Percentiles rank a stretch among this genome's conserved stretches.
These are phyloP conservation scores for Fusarium neocosmosporiellum DNA, from an alignment of 2,329 filamentous ascomycete genomes.

Conservation along the genomic window DNA sequence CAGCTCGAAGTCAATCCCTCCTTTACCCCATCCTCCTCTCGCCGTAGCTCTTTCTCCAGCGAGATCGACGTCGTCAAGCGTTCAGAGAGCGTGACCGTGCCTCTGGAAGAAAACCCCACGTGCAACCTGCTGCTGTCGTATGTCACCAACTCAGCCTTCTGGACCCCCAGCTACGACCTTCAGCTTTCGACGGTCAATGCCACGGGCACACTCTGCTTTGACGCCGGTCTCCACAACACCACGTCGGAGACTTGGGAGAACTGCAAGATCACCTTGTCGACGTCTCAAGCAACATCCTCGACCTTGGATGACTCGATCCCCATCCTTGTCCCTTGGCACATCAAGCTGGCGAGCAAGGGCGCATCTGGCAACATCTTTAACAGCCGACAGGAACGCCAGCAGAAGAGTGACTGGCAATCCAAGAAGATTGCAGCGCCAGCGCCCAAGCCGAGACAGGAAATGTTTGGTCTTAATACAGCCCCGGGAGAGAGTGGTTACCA, in stretches of 20 bases:
- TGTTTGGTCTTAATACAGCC: slow-evolving; percentile 13
- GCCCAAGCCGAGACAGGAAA: slow-evolving; percentile 2
- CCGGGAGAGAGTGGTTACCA: slow-evolving; percentile 71
- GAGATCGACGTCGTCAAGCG: slow-evolving; percentile 61
- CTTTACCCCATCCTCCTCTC: slow-evolving; percentile 58
- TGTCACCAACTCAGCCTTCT: slow-evolving; percentile 67
- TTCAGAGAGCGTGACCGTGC: slow-evolving; percentile 47
- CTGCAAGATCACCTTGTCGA: slow-evolving; percentile 70
- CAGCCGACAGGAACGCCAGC: slow-evolving; percentile 53
- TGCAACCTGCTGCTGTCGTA: slow-evolving; percentile 68
- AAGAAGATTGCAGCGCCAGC: slow-evolving; percentile 55
- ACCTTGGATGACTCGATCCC: slow-evolving; percentile 67
- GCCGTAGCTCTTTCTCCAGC: slow-evolving; percentile 63
- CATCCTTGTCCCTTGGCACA: slow-evolving; percentile 65
- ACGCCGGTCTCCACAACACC: slow-evolving; percentile 70
- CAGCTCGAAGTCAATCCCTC: slow-evolving; percentile 57
- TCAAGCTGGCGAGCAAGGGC: slow-evolving; percentile 57
- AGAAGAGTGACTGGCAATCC: slow-evolving; percentile 45
- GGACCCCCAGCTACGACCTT: slow-evolving; percentile 72
- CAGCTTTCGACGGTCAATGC: slow-evolving; percentile 67
- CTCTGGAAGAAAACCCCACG: slow-evolving; percentile 21
- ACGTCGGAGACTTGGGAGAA: slow-evolving; percentile 73
- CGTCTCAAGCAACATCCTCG: slow-evolving; percentile 69
- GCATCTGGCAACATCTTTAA: slow-evolving; percentile 46
- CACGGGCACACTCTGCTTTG: slow-evolving; percentile 67